Evolutionary conservation across 495 filamentous ascomycete species (phyloP).

Genomic region (Evansstolkia leycettana): DNA sequence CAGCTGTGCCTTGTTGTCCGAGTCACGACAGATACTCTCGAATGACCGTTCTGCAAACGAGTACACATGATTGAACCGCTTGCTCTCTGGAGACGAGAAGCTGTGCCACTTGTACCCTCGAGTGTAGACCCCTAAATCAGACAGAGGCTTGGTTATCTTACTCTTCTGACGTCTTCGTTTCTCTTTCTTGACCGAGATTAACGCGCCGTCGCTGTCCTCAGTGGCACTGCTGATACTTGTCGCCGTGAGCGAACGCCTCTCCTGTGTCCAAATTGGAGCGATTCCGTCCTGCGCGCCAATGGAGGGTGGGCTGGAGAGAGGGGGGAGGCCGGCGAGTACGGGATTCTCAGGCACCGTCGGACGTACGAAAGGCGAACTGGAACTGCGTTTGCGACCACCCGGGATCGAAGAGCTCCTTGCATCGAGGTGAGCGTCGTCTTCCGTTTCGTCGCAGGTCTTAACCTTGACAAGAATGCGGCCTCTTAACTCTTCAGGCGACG

Average conservation of each 20-base stretch:
- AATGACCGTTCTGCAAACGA: slow-evolving; percentile 85
- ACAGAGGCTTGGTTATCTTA: slow-evolving; percentile 76
- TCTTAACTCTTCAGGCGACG: slow-evolving; percentile 75
- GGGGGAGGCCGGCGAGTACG: slow-evolving; percentile 36
- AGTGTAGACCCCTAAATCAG: slow-evolving; percentile 80
- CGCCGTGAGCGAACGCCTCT: slow-evolving; percentile 39
- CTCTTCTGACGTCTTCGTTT: slow-evolving; percentile 54
- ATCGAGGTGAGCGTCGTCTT: slow-evolving; percentile 28
- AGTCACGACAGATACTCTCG: slow-evolving; percentile 57
- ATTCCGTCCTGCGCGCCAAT: slow-evolving; percentile 28
- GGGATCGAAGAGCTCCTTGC: slow-evolving; percentile 20
- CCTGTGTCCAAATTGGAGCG: slow-evolving; percentile 32
- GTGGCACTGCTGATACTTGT: slow-evolving; percentile 47
- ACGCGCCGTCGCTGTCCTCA: slow-evolving; percentile 49
- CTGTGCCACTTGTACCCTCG: slow-evolving; percentile 73
- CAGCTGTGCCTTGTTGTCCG: slow-evolving; percentile 58
- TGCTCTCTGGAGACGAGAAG: slow-evolving; percentile 64
- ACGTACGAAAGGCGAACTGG: slow-evolving; percentile 62
- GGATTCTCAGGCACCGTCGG: slow-evolving; percentile 42
- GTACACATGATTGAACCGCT: slow-evolving; percentile 81
- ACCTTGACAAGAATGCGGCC: slow-evolving; percentile 86
- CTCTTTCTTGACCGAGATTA: slow-evolving; percentile 30
- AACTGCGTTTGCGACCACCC: slow-evolving; percentile 63
- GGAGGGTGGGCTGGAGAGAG: slow-evolving; percentile 46
- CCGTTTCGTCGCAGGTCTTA: slow-evolving; percentile 48